Conservation (phyloP, 2,329 filamentous ascomycete species). For the Gyromitra esculenta region DNA sequence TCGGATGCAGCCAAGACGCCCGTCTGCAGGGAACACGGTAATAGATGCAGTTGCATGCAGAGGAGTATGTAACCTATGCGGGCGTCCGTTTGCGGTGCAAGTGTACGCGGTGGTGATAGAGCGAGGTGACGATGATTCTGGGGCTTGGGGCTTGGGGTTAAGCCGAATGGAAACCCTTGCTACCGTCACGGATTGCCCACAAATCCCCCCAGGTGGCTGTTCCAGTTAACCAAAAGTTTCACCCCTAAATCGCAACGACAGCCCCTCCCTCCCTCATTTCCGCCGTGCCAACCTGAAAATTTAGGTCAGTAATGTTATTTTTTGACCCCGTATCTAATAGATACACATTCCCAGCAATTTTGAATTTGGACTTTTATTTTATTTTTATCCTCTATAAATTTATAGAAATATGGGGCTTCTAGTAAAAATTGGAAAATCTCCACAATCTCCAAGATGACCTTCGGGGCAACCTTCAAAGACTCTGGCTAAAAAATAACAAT, state of each 20-base stretch:
- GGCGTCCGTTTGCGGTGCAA: neutral
- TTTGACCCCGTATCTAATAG: neutral
- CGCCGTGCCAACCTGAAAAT: neutral
- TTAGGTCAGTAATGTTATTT: conserved; percentile 27
- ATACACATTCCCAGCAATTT: conserved; percentile 1
- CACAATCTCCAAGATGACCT: neutral
- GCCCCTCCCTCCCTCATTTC: conserved; percentile 7
- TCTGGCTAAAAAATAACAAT: conserved; percentile 13
- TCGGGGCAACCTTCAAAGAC: neutral
- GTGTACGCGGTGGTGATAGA: neutral
- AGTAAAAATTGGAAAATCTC: neutral
- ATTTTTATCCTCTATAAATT: neutral
- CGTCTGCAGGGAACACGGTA: too few species aligned
- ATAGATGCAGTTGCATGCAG: too few species aligned
- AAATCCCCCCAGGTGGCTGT: conserved; percentile 7
- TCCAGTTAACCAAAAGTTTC: conserved; percentile 27
- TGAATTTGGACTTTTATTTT: conserved; percentile 14
- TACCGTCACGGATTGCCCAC: conserved; percentile 49
- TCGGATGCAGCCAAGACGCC: neutral
- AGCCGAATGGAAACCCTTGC: conserved; percentile 26
- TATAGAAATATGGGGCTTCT: neutral
- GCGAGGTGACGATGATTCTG: too few species aligned
- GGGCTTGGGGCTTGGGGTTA: conserved; percentile 21
- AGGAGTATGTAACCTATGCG: neutral
- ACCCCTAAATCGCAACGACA: conserved; percentile 3